Evolutionary conservation across 371 early-diverging fungal genomes (phyloP), one percentile per base, ranked within the genome.

Genomic region (Mucor circinelloides): DNA sequence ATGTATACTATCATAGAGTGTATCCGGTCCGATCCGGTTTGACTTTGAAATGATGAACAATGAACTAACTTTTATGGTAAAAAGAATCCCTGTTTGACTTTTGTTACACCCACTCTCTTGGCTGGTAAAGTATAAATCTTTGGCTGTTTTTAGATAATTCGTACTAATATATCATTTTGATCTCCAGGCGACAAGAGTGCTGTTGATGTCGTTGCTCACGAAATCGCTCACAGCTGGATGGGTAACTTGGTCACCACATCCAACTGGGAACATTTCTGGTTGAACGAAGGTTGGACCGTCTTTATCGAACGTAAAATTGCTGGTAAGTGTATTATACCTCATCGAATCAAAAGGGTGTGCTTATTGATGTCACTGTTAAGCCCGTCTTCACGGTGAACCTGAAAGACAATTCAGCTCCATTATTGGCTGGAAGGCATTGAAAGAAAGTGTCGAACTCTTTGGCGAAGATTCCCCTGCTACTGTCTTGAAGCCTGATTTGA

Each of bases 171-270:
- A 1, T 27, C 3, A 17, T 31, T 30, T 34, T 28, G 38, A n/a
- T 46, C 32, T 50, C 3, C 64, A 79, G 79, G 84, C 66, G 99
- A 99, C 75, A 89, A 93, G 50, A 94, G 95, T 55, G 86, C 96
- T 57, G 95, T 95, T 5, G 97, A 98, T 79, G 97, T 99, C n/a
- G 91, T 98, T 40, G 95, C 95, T n/a, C 99, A 99, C 78, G 99
- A 99, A 76, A 92, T 97, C 71, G 85, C 96, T 36, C 99, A 99
- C 82, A 93, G 93, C 78, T 98, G 97, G 97, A 94, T 93, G 85
- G 99, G 99, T 48, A 98, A 98, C 78, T 78, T 97, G 67, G 98
- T 97, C 36, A 97, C 98, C 5, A 91, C 92, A 32, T 77, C 84
- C 54, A 93, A 90, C 85, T 97, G 98, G 97, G 89, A 90, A 70